These are phyloP conservation scores for Ogataea dorogensis DNA, from an alignment of 805 yeast species.

Conservation along the genomic window DNA sequence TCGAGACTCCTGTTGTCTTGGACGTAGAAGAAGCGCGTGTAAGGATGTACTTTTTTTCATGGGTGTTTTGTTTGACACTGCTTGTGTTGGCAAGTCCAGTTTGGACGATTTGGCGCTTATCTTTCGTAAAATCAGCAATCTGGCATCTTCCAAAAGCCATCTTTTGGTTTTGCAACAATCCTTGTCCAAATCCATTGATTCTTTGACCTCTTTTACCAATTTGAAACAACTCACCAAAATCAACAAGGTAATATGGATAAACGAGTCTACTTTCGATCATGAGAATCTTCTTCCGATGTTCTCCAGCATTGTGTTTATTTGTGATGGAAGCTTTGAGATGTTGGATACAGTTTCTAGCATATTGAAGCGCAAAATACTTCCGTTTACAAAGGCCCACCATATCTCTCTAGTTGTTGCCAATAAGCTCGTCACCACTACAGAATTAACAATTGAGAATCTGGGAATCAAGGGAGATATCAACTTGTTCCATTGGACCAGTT, in stretches of 20 bases:
- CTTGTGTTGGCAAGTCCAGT: conserved; percentile 9
- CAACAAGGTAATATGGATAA: conserved; percentile 31
- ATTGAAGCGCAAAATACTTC: conserved; percentile 20
- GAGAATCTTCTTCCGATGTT: conserved; percentile 18
- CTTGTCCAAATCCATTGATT: conserved; percentile 27
- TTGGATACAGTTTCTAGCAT: conserved; percentile 14
- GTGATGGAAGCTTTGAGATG: conserved; percentile 17
- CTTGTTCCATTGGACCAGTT: conserved; percentile 24
- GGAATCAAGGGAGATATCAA: conserved; percentile 30
- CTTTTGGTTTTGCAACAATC: conserved; percentile 26
- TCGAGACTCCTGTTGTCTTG: neutral
- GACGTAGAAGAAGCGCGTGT: conserved; percentile 4
- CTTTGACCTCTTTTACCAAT: conserved; percentile 28
- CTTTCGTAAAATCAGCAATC: conserved; percentile 14
- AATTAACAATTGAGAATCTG: conserved; percentile 21
- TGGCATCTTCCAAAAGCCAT: conserved; percentile 12
- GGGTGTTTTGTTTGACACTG: conserved; percentile 18
- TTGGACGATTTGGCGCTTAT: conserved; percentile 19
- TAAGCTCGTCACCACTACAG: conserved; percentile 14
- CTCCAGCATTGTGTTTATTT: conserved; percentile 25
- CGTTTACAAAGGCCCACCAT: conserved; percentile 12
- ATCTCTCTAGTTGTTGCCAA: conserved; percentile 22
- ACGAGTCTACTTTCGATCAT: conserved; percentile 21
- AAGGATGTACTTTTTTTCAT: conserved; percentile 7
- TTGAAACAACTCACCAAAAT: conserved; percentile 27